A percentile compares a stretch with the other conserved stretches of the same genome.
phyloP scores from a whole-genome alignment of 2,329 filamentous ascomycete species.

The Exophiala bonariae region DNA sequence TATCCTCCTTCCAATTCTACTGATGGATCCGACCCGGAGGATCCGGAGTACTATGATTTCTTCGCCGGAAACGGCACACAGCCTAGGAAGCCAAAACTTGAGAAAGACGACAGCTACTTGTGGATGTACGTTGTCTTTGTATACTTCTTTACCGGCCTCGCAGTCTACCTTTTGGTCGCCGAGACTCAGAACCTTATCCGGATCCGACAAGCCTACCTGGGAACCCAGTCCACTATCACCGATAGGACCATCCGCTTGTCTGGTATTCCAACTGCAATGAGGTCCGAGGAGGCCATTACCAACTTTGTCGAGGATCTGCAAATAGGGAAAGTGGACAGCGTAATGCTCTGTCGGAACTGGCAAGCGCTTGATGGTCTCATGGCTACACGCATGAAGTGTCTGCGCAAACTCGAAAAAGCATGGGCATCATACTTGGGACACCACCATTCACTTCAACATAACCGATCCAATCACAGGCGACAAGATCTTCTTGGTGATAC shows the following conservation, averaged over 20 bases:
- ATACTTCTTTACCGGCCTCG: constrained; percentile 83
- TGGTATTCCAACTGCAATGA: constrained; percentile 76
- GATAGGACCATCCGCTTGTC: constrained; percentile 91
- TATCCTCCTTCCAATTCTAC: constrained; percentile 23
- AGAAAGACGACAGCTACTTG: constrained; percentile 58
- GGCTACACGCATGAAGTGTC: constrained; percentile 60
- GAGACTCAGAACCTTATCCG: constrained; percentile 85
- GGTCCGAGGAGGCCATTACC: constrained; percentile 80
- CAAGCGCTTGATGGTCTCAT: constrained; percentile 74
- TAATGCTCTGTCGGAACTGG: constrained; percentile 88
- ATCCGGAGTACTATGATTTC: background rate
- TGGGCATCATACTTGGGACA: constrained; percentile 74
- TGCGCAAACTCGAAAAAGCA: constrained; percentile 76
- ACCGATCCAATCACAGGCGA: constrained; percentile 37
- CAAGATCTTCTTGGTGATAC: constrained; percentile 47
- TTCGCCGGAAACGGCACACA: constrained; percentile 34
- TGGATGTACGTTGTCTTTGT: constrained; percentile 96
- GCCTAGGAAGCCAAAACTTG: constrained; percentile 27
- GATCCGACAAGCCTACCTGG: constrained; percentile 85
- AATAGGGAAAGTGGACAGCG: constrained; percentile 85
- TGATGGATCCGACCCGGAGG: constrained; percentile 8
- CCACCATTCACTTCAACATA: constrained; percentile 50
- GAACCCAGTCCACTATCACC: constrained; percentile 90
- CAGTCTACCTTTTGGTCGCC: constrained; percentile 77
- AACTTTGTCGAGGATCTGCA: constrained; percentile 82